Evolutionary conservation across 2,329 filamentous ascomycete genomes (phyloP).

Genomic region (Microascus cirrosus): DNA sequence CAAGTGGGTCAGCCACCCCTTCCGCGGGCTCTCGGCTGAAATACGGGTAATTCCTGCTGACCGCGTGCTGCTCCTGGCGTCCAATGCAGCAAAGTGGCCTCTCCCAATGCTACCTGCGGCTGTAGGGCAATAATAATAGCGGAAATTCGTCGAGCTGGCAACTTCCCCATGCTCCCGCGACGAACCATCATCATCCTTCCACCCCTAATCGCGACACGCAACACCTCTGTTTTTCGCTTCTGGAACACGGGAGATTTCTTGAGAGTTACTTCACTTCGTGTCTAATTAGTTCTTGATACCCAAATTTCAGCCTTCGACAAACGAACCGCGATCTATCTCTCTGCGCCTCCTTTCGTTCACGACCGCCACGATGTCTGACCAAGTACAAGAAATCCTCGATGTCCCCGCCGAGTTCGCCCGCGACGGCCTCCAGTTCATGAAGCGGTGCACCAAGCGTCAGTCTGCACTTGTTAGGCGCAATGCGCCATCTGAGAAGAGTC

Average conservation of each 20-base stretch:
- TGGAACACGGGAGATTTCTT: not conserved
- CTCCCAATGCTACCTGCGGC: not conserved
- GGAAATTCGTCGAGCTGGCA: not conserved
- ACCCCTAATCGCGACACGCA: not conserved
- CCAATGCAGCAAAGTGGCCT: not conserved
- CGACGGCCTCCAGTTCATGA: conserved; percentile 51
- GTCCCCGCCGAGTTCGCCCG: conserved; percentile 54
- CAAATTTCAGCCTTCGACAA: not conserved
- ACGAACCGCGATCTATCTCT: not conserved
- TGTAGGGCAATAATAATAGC: not conserved
- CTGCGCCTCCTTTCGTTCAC: not conserved
- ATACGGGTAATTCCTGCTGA: not conserved
- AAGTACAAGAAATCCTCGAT: conserved; percentile 60
- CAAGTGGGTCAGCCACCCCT: not conserved
- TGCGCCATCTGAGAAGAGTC: not conserved
- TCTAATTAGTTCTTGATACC: not conserved
- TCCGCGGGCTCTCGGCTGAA: not conserved
- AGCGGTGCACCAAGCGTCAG: conserved; percentile 51
- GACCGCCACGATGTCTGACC: conserved; percentile 42
- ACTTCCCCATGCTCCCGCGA: not conserved
- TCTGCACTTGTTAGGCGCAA: conserved; percentile 5
- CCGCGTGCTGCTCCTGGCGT: not conserved
- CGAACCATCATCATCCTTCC: not conserved
- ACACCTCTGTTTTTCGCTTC: not conserved
- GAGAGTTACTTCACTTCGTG: not conserved